phyloP scores from a whole-genome alignment of 495 filamentous ascomycete species.

The Aspergillus biplanus region DNA sequence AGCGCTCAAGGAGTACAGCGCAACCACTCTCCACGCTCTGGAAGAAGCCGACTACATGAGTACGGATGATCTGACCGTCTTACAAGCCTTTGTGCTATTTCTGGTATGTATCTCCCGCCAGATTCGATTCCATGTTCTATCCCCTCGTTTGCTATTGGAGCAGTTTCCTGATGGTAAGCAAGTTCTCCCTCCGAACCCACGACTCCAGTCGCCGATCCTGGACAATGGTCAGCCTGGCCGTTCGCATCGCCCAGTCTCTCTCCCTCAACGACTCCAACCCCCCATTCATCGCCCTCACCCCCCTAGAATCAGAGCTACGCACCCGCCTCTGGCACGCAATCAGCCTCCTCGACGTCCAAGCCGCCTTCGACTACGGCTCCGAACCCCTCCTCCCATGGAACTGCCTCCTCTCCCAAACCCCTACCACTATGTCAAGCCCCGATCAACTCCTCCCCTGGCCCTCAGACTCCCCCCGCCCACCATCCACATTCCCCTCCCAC shows the following conservation, averaged over 20 bases:
- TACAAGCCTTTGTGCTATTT: conserved; percentile 62
- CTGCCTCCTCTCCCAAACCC: conserved; percentile 38
- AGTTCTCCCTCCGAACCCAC: conserved; percentile 50
- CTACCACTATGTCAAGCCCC: conserved; percentile 41
- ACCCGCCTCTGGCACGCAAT: conserved; percentile 42
- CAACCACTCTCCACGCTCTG: conserved; percentile 51
- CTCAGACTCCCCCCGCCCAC: no score
- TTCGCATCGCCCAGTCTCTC: conserved; percentile 69
- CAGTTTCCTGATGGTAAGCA: no score
- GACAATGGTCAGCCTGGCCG: conserved; percentile 67
- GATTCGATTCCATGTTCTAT: conserved; percentile 2
- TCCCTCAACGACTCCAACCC: conserved; percentile 58
- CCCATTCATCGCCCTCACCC: conserved; percentile 37
- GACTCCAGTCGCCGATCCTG: conserved; percentile 47
- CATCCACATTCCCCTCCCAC: conserved; percentile 31
- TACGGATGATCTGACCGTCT: conserved; percentile 56
- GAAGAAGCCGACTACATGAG: conserved; percentile 55
- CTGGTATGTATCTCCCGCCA: no score
- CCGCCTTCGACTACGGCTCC: conserved; percentile 39
- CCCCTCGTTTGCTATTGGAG: not conserved
- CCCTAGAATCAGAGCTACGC: conserved; percentile 42
- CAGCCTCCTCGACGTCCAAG: conserved; percentile 40
- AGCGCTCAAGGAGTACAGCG: conserved; percentile 50
- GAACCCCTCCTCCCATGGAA: conserved; percentile 44
- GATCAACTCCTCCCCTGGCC: conserved; percentile 36